phyloP scores from a whole-genome alignment of 208 protist genomes.

The Herpetomonas tarakana region DNA sequence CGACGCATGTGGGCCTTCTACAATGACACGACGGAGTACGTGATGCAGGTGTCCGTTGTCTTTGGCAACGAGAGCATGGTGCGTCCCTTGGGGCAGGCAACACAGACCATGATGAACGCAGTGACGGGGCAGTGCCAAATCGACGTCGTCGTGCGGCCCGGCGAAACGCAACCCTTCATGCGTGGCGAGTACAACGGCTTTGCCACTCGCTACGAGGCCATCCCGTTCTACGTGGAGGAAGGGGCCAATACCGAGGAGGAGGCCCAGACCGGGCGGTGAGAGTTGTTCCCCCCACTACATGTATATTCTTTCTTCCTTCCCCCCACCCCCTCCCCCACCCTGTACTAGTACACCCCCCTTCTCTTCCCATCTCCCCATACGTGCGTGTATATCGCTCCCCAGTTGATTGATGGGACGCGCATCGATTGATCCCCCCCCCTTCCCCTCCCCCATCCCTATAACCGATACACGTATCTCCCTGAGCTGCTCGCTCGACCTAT shows the following conservation, averaged over 20 bases:
- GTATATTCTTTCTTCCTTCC: no score
- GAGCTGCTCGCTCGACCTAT: no score
- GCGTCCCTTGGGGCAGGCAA: conserved; percentile 34
- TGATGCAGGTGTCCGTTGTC: conserved; percentile 53
- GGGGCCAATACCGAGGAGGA: not conserved
- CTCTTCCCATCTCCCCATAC: no score
- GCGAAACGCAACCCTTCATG: conserved; percentile 67
- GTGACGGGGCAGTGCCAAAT: conserved; percentile 47
- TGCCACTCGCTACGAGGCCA: conserved; percentile 41
- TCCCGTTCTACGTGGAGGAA: conserved; percentile 11
- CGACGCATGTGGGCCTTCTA: conserved; percentile 72
- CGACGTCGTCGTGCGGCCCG: conserved; percentile 37
- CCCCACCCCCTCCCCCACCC: no score
- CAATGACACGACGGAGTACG: conserved; percentile 67
- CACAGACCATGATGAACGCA: conserved; percentile 24
- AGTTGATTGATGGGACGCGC: no score
- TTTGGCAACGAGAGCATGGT: conserved; percentile 65
- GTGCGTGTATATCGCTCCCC: no score
- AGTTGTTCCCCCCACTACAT: no score
- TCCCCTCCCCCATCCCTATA: no score
- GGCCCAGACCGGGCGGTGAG: not conserved
- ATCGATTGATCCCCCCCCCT: no score
- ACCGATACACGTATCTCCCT: no score
- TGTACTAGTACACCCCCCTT: no score
- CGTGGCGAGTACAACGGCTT: conserved; percentile 76